Evolutionary conservation across 768 basidiomycete genomes (phyloP), one percentile per base, ranked within the genome.

Genomic region (Harrya chromipes): DNA sequence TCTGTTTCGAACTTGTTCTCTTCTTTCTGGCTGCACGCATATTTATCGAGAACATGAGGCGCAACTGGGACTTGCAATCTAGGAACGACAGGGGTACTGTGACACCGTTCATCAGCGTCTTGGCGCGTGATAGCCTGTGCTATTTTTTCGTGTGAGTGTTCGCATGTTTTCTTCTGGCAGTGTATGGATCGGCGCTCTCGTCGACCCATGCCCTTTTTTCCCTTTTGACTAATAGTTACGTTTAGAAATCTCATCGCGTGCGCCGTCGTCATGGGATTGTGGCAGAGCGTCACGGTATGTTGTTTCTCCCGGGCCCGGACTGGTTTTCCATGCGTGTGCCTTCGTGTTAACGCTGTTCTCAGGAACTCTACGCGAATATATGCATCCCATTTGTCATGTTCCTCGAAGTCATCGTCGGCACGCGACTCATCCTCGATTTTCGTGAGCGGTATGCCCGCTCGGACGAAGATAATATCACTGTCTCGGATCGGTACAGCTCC

Each of bases 351-450:
- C 17, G 3, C 27, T 12, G n/a, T 11, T 40, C 23, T 4, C 39
- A 67, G 66, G 53, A 47, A 4, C 34, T 59, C 19, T 61, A 64
- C 24, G 64, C 67, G 13, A 68, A 62, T n/a, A 50, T 69, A 42
- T 67, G 62, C 26, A 45, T 63, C 19, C 65, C 66, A 2, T 55
- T 67, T 31, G 63, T 67, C 36, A 67, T 67, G 66, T 43, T 67
- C 11, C 53, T 65, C 17, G 67, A 69, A 34, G 54, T 61, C 19
- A 29, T 69, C 27, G 51, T 67, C 12, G 67, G 66, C 1, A 67
- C 65, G 19, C 52, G 65, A 26, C 63, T 67, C 31, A 65, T 67
- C 31, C 61, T 67, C 43, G 55, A 61, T 26, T 67, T 69, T 40
- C 67, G 65, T 2, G 65, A 63, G 46, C 67, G 67, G 14, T 67